Evolutionary conservation across 192 early-diverging fungal species (phyloP), one percentile per base, ranked within the genome.

Genomic region (Coemansia umbellata): DNA sequence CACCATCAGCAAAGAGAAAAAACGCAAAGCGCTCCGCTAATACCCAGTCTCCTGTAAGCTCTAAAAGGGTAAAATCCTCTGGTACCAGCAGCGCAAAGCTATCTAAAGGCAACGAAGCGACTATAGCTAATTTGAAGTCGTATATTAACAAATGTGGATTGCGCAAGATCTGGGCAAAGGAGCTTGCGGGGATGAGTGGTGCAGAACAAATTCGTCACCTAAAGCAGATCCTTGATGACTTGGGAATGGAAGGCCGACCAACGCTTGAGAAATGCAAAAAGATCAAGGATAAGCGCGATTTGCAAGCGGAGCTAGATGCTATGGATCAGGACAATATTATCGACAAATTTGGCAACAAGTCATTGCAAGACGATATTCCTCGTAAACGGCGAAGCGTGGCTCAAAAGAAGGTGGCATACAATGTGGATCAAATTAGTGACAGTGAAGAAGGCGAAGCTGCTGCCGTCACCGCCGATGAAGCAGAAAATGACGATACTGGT

Each of bases 221-320:
- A 11, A 75, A 82, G 42, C 50, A 56, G 10, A 37, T 73, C 7
- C 51, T 82, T 10, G 59, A 43, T 1, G 76, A 73, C 6, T 40
- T 82, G 15, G 81, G 81, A n/a, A 61, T 82, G 48, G 63, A 68
- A 31, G 82, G 82, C 1, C 66, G 80, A 14, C 81, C 81, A 4
- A 81, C 77, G 1, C 32, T 83, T 21, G 81, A 83, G 22, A 81
- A 83, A 32, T 83, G 81, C 31, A 79, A 75, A 33, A 60, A 74
- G 44, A 63, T 81, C 18, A 83, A 80, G 43, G 62, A 47, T 6
- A 78, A 74, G 54, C 74, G 81, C 24, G 81, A 83, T 27, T 35
- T 83, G 22, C 69, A 75, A n/a, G 74, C 70, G 1, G 81, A 83
- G 51, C 28, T 83, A 17, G 80, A 69, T 9, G 69, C 60, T 4